Evolutionary conservation across 2,329 filamentous ascomycete species (phyloP).

Genomic region (Alternaria infectoria): DNA sequence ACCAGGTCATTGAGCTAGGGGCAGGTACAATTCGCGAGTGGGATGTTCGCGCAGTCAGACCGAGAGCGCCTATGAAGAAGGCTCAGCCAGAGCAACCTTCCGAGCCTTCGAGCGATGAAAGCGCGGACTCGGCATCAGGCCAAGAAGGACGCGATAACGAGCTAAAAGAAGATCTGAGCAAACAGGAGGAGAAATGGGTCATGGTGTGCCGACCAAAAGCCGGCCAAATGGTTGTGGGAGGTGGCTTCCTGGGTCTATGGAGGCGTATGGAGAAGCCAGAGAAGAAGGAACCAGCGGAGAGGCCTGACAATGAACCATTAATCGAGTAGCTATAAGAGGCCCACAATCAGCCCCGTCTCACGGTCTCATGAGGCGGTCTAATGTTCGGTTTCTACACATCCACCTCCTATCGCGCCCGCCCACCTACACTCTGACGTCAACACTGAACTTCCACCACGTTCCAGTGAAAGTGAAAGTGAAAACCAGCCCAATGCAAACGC

Average conservation of each 20-base stretch:
- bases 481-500: background rate
- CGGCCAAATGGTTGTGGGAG: constrained; percentile 43
- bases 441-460: background rate
- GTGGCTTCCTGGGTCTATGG: constrained; percentile 48
- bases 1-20: constrained; percentile 66
- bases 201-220: constrained; percentile 49
- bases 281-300: background rate
- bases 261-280: constrained; percentile 36
- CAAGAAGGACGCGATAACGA: constrained; percentile 38
- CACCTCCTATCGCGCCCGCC: background rate
- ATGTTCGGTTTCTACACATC: background rate
- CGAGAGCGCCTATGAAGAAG: constrained; percentile 43
- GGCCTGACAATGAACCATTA: background rate
- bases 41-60: constrained; percentile 64
- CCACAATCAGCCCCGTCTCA: background rate
- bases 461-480: background rate
- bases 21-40: constrained; percentile 65
- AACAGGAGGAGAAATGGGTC: constrained; percentile 40
- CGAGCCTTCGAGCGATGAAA: constrained; percentile 9
- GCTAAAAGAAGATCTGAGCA: constrained; percentile 32
- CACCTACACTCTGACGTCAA: background rate
- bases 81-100: constrained; percentile 19
- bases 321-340: background rate
- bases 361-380: background rate
- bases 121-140: constrained; percentile 23